phyloP scores from a whole-genome alignment of 192 early-diverging fungal genomes.

The Coemansia erecta region DNA sequence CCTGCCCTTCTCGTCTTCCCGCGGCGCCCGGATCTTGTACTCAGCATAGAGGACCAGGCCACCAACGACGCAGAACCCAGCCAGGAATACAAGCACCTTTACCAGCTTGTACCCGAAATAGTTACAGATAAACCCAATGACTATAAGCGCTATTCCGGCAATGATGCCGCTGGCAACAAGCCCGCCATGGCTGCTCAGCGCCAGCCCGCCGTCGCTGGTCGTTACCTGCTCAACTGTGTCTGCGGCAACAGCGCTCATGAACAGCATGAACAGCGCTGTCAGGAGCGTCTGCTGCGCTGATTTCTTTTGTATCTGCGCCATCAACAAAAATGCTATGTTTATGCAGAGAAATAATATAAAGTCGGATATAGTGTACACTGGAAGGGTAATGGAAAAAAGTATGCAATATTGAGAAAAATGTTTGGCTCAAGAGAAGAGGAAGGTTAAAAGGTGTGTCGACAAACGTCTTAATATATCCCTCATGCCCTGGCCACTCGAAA shows the following conservation, averaged over 20 bases:
- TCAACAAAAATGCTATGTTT: background rate
- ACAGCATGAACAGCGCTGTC: slow-evolving; percentile 19
- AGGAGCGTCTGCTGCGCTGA: background rate
- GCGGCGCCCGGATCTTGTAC: slow-evolving; percentile 43
- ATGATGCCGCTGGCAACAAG: slow-evolving; percentile 49
- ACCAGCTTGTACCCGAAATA: slow-evolving; percentile 69
- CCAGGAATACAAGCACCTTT: slow-evolving; percentile 70
- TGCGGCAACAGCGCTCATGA: slow-evolving; percentile 24
- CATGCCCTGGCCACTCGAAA: background rate
- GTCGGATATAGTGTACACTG: background rate
- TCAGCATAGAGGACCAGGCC: slow-evolving; percentile 43
- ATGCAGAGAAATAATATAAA: background rate
- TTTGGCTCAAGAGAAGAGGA: background rate
- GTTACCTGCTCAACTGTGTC: slow-evolving; percentile 13
- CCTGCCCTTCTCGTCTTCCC: slow-evolving; percentile 42
- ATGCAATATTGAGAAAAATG: background rate
- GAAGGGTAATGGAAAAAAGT: background rate
- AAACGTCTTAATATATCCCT: too few relatives aligned
- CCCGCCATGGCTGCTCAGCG: slow-evolving; percentile 33
- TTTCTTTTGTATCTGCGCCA: background rate
- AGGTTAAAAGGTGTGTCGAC: background rate
- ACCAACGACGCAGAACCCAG: slow-evolving; percentile 70
- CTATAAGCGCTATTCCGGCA: slow-evolving; percentile 62
- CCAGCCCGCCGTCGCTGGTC: slow-evolving; percentile 36
- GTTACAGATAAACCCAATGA: slow-evolving; percentile 63